A percentile compares a stretch with the other conserved stretches of the same genome.
These are phyloP conservation scores for Neopestalotiopsis sp. DNA, from an alignment of 2,329 filamentous ascomycete genomes.

Conservation along the genomic window DNA sequence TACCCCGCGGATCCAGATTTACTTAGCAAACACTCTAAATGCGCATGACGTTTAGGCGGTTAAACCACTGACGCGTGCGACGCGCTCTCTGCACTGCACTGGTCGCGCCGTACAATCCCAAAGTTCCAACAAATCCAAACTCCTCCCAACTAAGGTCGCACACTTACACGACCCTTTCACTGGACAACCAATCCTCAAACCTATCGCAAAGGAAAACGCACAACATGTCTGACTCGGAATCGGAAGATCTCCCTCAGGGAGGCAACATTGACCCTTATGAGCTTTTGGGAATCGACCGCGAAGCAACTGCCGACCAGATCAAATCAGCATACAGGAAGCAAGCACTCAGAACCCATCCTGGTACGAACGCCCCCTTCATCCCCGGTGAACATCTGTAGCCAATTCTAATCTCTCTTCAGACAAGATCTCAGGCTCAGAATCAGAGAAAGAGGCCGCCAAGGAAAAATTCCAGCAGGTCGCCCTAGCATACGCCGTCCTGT, in stretches of 20 bases:
- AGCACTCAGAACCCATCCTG: constrained; percentile 85
- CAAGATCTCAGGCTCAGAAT: constrained; percentile 75
- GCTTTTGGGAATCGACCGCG: constrained; percentile 72
- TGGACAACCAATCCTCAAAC: not conserved
- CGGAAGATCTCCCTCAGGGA: constrained; percentile 58
- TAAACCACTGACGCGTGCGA: not conserved
- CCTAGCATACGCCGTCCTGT: constrained; percentile 92
- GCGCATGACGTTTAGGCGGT: not conserved
- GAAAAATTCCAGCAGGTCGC: constrained; percentile 87
- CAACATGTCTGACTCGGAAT: constrained; percentile 38
- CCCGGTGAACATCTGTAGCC: not conserved
- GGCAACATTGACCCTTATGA: constrained; percentile 78
- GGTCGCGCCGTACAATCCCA: not conserved
- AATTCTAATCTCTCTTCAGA: constrained; percentile 52
- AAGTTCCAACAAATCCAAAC: not conserved
- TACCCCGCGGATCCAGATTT: constrained; percentile 20
- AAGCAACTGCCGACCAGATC: constrained; percentile 78
- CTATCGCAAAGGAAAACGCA: not conserved
- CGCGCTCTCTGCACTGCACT: not conserved
- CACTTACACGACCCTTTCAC: not conserved
- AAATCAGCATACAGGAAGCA: constrained; percentile 91
- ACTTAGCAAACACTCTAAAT: no score
- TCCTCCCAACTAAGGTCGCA: not conserved
- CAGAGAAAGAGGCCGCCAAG: constrained; percentile 75
- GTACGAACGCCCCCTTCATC: constrained; percentile 46